These are phyloP conservation scores for Aspergillus ellipticus DNA, from an alignment of 495 filamentous ascomycete genomes.

Conservation along the genomic window DNA sequence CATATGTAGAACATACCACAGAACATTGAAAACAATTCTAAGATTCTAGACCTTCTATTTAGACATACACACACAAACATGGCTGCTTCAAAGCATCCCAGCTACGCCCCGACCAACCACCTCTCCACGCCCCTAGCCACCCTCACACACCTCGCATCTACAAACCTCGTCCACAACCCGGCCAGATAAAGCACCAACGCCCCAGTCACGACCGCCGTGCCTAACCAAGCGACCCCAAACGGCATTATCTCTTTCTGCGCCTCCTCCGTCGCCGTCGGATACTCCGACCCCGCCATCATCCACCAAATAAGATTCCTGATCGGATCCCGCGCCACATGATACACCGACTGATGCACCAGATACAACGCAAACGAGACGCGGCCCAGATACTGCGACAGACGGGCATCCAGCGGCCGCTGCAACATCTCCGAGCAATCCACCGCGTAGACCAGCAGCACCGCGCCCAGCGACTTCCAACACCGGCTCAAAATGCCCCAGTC, in stretches of 20 bases:
- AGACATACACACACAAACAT: too few relatives aligned
- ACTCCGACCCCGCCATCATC: neutral
- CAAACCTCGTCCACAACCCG: neutral
- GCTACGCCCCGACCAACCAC: neutral
- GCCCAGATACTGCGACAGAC: neutral
- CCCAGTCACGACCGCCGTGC: neutral
- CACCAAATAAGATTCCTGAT: neutral
- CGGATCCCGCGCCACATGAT: neutral
- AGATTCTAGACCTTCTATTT: too few relatives aligned
- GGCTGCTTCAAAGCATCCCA: too few relatives aligned
- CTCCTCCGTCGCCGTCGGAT: neutral
- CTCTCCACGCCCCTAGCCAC: neutral
- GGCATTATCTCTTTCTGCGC: neutral
- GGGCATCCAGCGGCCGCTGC: neutral
- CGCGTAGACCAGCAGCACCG: neutral
- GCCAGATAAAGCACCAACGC: neutral
- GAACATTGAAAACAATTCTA: too few relatives aligned
- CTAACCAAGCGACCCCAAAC: neutral
- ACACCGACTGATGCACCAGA: slow-evolving; percentile 1
- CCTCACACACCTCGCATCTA: neutral
- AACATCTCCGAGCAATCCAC: neutral
- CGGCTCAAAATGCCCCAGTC: slow-evolving; percentile 14
- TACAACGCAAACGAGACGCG: neutral
- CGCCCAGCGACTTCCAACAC: neutral
- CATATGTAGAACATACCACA: too few relatives aligned